Evolutionary conservation across 306 rosid genomes (phyloP).

Genomic region (Dicorynia guianensis): DNA sequence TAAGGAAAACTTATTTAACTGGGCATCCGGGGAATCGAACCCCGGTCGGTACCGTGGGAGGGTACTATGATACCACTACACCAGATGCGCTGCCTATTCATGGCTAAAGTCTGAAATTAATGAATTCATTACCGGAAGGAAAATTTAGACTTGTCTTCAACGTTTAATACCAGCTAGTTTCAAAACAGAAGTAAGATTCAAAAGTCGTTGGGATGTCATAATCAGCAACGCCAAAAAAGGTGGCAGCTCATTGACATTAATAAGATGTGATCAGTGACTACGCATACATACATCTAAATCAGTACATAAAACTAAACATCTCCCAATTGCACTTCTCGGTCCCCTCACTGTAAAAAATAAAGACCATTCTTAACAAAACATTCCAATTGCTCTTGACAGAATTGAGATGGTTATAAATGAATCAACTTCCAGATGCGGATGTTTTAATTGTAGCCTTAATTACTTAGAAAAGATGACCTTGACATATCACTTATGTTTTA

Average conservation of each 20-base stretch:
- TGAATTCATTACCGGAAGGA: too few relatives aligned
- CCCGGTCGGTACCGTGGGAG: slow-evolving; percentile 99
- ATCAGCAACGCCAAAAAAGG: too few relatives aligned
- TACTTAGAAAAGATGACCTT: neutral
- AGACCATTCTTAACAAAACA: neutral
- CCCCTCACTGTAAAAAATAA: neutral
- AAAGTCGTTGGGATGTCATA: too few relatives aligned
- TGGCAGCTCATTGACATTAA: too few relatives aligned
- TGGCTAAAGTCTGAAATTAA: too few relatives aligned
- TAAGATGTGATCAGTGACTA: neutral
- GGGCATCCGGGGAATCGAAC: slow-evolving; percentile 99
- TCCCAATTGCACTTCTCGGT: neutral
- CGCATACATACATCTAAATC: neutral
- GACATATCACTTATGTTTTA: slow-evolving; percentile 43
- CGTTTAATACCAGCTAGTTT: too few relatives aligned
- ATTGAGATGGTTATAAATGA: slow-evolving; percentile 13
- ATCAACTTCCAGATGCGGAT: slow-evolving; percentile 1
- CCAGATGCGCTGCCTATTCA: slow-evolving; percentile 95
- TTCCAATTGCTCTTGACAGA: neutral
- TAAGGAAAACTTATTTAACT: neutral
- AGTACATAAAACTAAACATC: neutral
- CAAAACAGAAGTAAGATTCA: too few relatives aligned
- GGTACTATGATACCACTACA: slow-evolving; percentile 99
- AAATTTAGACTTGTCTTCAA: too few relatives aligned
- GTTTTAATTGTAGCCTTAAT: neutral